Base-by-base conservation (phyloP, 1,284 basidiomycete species). In the Coniferiporia weirii region DNA sequence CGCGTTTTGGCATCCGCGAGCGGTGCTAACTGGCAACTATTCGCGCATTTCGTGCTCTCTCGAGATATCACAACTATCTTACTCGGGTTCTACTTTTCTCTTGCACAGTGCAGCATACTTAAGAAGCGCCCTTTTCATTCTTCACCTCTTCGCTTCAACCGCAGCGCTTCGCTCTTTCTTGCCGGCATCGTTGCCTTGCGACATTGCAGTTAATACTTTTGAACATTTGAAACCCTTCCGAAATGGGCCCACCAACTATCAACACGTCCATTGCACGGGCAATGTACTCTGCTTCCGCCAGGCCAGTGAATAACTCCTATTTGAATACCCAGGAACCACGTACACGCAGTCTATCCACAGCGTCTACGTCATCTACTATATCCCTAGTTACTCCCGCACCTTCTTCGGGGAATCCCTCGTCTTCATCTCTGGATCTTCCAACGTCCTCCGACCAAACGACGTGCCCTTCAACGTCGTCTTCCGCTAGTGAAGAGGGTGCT, bases 301-400 rank as follows among this genome's bases (percentile, higher is more conserved):
- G 38, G 22, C 48, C 50, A 20, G 55, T 48, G 3, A 46, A 48
- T 17, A 46, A 9, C 6, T 57, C 56, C 22, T 53, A 20, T 19
- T 46, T 13, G 45, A 48, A 45, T 22, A 19, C 47, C 8, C 60
- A 20, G 17, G 56, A 45, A 34, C 22, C 60, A 4, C 60, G 60
- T 13, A 20, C 47, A n/a, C 60, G 60, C 17, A 82, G 76, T 64
- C 67, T 71, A 15, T 85, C 84, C 32, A 78, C 76, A 40, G 78
- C 80, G 13, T 85, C 84, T 13, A 74, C 79, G 4, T 69, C 75
- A 44, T 84, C 84, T 12, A 81, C 81, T 5, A 68, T 81, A 45
- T 81, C 81, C 35, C 71, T 80, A 53, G 69, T 79, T 46, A 83
- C 83, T 35, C 82, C 82, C 3, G 67, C 71, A 34, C 76, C 81